These are phyloP conservation scores for Salvia splendens DNA, from an alignment of 257 asterid genomes.

Conservation along the genomic window DNA sequence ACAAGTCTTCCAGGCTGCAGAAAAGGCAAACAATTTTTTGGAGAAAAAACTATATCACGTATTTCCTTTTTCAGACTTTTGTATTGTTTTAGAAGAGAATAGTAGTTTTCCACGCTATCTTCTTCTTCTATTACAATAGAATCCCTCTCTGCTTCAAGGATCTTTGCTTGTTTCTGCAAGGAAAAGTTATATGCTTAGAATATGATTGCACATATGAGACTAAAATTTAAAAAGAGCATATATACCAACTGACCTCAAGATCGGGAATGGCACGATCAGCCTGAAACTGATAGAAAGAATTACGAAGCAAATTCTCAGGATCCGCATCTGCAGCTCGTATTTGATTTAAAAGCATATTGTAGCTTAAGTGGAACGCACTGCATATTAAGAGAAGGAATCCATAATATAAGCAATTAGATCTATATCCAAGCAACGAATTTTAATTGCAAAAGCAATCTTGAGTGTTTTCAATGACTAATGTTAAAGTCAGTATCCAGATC, in stretches of 20 bases:
- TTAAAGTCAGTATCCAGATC: slow-evolving; percentile 19
- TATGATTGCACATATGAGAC: slow-evolving; percentile 3
- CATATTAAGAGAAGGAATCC: slow-evolving; percentile 28
- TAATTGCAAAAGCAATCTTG: not conserved
- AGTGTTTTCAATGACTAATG: slow-evolving; percentile 21
- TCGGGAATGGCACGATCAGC: slow-evolving; percentile 93
- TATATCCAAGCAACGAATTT: not conserved
- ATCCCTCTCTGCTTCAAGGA: slow-evolving; percentile 75
- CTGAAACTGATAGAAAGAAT: slow-evolving; percentile 95
- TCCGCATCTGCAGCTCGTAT: slow-evolving; percentile 91
- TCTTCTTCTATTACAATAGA: slow-evolving; percentile 89
- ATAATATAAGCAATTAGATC: slow-evolving; percentile 28
- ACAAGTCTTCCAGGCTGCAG: slow-evolving; percentile 96
- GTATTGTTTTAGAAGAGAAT: slow-evolving; percentile 79
- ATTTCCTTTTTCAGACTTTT: slow-evolving; percentile 72
- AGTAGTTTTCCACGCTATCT: slow-evolving; percentile 80
- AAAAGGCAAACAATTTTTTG: slow-evolving; percentile 85
- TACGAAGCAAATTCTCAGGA: slow-evolving; percentile 91
- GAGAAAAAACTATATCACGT: slow-evolving; percentile 60
- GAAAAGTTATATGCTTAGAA: slow-evolving; percentile 28
- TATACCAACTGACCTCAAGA: slow-evolving; percentile 65
- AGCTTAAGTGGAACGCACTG: slow-evolving; percentile 99
- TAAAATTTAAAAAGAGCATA: slow-evolving; percentile 18
- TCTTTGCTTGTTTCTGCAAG: slow-evolving; percentile 80
- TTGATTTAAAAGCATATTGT: slow-evolving; percentile 96